Percentiles rank a stretch among this genome's conserved stretches.
Evolutionary conservation across 805 yeast genomes (phyloP).

Genomic region (Saccharomycopsis schoenii): DNA sequence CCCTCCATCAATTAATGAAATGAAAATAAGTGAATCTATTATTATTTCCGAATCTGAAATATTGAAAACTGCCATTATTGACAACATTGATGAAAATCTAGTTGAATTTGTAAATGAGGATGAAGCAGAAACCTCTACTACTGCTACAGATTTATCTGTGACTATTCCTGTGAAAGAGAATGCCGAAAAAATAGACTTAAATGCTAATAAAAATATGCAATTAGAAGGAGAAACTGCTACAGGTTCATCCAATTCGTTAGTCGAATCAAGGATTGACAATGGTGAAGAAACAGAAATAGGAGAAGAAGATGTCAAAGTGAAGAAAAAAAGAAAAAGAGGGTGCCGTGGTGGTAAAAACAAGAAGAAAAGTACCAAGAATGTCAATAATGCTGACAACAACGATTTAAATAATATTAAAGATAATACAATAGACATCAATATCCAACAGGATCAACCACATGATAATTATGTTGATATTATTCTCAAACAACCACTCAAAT

Average conservation of each 20-base stretch:
- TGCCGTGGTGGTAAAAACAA: slow-evolving; percentile 69
- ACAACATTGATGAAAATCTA: neutral
- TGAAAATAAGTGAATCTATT: neutral
- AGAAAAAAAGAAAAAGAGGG: slow-evolving; percentile 71
- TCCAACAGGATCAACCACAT: slow-evolving; percentile 8
- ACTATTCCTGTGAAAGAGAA: neutral
- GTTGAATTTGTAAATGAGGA: neutral
- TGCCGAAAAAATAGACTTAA: neutral
- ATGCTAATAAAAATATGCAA: neutral
- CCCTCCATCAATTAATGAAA: neutral
- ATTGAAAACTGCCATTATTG: no score
- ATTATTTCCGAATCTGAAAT: neutral
- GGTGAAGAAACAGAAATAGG: slow-evolving; percentile 4
- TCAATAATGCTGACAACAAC: slow-evolving; percentile 25
- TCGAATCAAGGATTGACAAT: neutral
- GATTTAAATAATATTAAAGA: slow-evolving; percentile 3
- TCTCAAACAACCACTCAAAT: slow-evolving; percentile 22
- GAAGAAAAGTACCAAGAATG: slow-evolving; percentile 17
- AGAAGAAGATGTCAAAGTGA: slow-evolving; percentile 15
- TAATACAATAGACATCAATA: neutral
- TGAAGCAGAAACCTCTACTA: neutral
- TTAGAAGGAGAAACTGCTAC: neutral
- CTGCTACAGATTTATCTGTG: neutral
- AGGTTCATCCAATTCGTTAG: neutral
- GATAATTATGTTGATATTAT: slow-evolving; percentile 16